Evolutionary conservation across 2,329 filamentous ascomycete genomes (phyloP), one percentile per base, ranked within the genome.

Genomic region (Monilinia vaccinii-corymbosi): DNA sequence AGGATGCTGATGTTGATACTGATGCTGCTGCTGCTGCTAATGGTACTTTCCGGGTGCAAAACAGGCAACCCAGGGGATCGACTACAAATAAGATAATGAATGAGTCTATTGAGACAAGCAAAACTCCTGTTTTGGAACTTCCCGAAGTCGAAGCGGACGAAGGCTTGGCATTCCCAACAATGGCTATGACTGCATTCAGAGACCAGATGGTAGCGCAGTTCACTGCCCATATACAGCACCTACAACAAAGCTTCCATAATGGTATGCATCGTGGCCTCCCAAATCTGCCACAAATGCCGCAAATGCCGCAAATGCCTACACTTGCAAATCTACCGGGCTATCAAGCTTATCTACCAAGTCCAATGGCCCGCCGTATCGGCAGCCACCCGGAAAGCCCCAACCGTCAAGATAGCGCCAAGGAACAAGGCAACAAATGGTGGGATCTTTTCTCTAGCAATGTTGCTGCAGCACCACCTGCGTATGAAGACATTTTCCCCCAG

Each of bases 401-500:
- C 23, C 50, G 45, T 32, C 57, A 44, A 25, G 45, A 60, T 28
- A 61, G 72, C 51, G 63, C 72, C 44, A 79, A 79, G 63, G 75
- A 77, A 56, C 71, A 77, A 58, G 80, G 84, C 56, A 77, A 77
- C 65, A 79, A 80, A 62, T 89, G 87, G 86, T 89, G 85, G 82
- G 85, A 87, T 69, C 75, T 86, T 32, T 79, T 86, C 48, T 83
- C 83, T 10, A 74, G 78, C 42, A 76, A 74, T 23, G 75, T 74
- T 44, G 73, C 81, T 11, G 75, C 78, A 4, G 77, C 81, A 36
- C 88, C 88, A 10, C 89, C 89, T 11, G 82, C 89, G 0, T 94
- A 94, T 65, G 85, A 91, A 57, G 89, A 92, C 51, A 82, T 94
- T 32, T 94, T 85, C 71, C 89, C 88, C 1, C 73, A 77, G 57